Conservation (phyloP, 139 green algal genomes). For the Micractinium sp. region DNA sequence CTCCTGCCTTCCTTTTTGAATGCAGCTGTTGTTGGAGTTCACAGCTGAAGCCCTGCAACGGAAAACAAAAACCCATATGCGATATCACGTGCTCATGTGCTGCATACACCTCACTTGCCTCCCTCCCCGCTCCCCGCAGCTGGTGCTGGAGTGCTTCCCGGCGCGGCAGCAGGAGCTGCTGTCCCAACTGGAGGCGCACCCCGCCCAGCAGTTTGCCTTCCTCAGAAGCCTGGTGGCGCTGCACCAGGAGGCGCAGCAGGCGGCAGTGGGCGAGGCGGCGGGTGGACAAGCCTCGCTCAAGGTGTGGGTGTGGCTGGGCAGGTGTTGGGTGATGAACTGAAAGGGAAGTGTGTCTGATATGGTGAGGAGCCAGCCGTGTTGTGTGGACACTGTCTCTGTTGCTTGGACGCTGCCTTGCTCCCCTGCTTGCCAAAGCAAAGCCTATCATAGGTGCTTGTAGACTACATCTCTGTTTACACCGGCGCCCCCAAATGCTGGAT, state of each 20-base stretch:
- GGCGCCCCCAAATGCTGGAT: neutral
- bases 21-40: too few species aligned
- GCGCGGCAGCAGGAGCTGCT: conserved; percentile 45
- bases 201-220: conserved; percentile 53
- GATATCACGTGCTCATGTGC: too few species aligned
- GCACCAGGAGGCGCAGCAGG: neutral
- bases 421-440: too few species aligned
- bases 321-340: neutral
- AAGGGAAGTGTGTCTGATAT: too few species aligned
- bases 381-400: neutral
- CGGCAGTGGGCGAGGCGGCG: neutral
- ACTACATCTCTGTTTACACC: neutral
- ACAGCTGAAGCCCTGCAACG: too few species aligned
- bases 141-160: conserved; percentile 48
- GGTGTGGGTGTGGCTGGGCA: neutral
- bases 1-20: too few species aligned
- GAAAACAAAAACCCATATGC: too few species aligned
- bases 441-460: neutral
- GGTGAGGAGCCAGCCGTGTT: neutral
- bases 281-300: conserved; percentile 2
- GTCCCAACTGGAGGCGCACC: conserved; percentile 16
- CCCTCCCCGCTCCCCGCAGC: neutral
- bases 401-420: neutral
- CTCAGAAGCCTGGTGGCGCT: conserved; percentile 28
- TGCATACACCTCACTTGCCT: too few species aligned